Evolutionary conservation across 2,329 filamentous ascomycete species (phyloP), one percentile per base, ranked within the genome.

Genomic region (Aphanocladium album): DNA sequence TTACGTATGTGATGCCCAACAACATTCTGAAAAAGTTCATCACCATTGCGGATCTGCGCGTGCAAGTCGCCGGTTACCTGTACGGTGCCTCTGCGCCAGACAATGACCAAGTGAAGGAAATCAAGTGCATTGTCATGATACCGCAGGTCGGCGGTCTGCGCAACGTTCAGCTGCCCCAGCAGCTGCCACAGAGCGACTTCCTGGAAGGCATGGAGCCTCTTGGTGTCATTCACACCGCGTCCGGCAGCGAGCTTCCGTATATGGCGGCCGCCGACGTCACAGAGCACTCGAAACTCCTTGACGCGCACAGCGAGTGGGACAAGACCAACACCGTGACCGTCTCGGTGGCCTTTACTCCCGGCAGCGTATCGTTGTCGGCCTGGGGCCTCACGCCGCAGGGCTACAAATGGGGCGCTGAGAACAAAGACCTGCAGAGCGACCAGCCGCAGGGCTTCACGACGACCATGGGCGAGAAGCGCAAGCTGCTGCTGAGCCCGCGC

Each of bases 1-100:
- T 90, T 71, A 99, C 93, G 1, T 99, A 98, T 70, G 90, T 99
- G 69, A 97, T 99, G 91, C 95, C 95, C 1, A 99, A 98, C 84
- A 99, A 99, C 74, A 89, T 99, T 53, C 83, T 99, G 69, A 97
- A 96, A 83, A 90, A 91, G 65, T 99, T 99, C 81, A 98, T 99
- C 77, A 95, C 91, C 25, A 96, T 99, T 71, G 89, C 95, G 51
- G 95, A 99, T 78, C 84, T 99, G 60, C 90, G 96, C 52, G 93
- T 98, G 16, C 95, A 99, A 76, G 93, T 99, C 54, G 93, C 93
- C 17, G 95, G 93, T 1, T 99, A 96, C 73, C 83, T 99, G 0
- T 99, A 99, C 72, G 95, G 95, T 66, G 86, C 86, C 51, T 96
- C 93, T 1, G 93, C 95, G 3, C 88, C 90, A 7, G 95, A 98